Evolutionary conservation across 352 stramenopile genomes (phyloP).

Genomic region (Hyaloperonospora brassicae): DNA sequence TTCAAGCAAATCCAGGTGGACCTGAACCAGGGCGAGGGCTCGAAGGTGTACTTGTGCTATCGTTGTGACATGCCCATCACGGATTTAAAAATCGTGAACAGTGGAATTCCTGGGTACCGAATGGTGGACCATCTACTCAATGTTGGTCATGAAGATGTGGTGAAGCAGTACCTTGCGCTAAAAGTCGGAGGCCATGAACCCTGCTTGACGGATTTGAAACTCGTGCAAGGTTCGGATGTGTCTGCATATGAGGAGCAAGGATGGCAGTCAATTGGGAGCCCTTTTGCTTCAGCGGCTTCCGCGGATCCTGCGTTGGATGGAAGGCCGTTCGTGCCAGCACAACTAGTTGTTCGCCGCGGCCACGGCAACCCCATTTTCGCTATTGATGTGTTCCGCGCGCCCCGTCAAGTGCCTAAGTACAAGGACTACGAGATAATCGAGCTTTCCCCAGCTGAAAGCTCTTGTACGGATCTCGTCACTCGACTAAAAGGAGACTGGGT

Average conservation of each 20-base stretch:
- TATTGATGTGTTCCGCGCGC: slow-evolving; percentile 79
- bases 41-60: slow-evolving; percentile 82
- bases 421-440: slow-evolving; percentile 86
- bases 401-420: slow-evolving; percentile 78
- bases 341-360: slow-evolving; percentile 67
- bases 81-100: slow-evolving; percentile 80
- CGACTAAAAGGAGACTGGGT: slow-evolving; percentile 68
- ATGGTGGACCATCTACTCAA: slow-evolving; percentile 78
- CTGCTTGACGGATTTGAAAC: slow-evolving; percentile 69
- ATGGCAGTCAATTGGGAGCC: slow-evolving; percentile 68
- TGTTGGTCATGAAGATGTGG: slow-evolving; percentile 46
- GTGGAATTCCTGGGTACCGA: slow-evolving; percentile 72
- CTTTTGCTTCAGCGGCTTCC: slow-evolving; percentile 27
- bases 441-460: slow-evolving; percentile 30
- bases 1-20: slow-evolving; percentile 85
- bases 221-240: slow-evolving; percentile 46
- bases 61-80: slow-evolving; percentile 85
- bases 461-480: slow-evolving; percentile 9
- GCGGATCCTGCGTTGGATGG: slow-evolving; percentile 6
- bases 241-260: slow-evolving; percentile 36
- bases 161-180: slow-evolving; percentile 76
- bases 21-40: slow-evolving; percentile 76
- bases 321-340: slow-evolving; percentile 19
- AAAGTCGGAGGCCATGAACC: slow-evolving; percentile 77
- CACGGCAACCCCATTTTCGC: slow-evolving; percentile 84